A percentile compares a stretch with the other conserved stretches of the same genome.
These are phyloP conservation scores for Talaromyces sp. DNA, from an alignment of 2,329 filamentous ascomycete species.

Conservation along the genomic window DNA sequence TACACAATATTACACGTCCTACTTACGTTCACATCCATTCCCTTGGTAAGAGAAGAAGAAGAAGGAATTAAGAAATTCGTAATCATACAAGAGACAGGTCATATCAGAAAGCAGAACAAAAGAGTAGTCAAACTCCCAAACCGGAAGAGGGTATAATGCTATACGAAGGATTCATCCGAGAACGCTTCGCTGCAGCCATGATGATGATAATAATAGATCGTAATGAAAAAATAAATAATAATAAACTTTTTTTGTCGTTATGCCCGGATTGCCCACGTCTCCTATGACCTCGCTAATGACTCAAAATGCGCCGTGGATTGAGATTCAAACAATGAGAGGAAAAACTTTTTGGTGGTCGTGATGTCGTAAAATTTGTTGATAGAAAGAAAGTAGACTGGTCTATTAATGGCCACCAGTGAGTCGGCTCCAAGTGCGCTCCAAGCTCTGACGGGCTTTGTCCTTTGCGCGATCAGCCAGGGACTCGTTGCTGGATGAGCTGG, in stretches of 20 bases:
- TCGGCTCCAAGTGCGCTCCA: conserved; percentile 40
- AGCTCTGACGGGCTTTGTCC: conserved; percentile 31
- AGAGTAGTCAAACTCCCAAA: background rate
- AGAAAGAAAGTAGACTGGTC: background rate
- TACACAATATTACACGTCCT: no score
- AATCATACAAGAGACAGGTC: conserved; percentile 9
- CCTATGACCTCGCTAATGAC: conserved; percentile 7
- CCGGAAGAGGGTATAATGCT: conserved; percentile 14
- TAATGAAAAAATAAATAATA: no score
- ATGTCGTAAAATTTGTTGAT: background rate
- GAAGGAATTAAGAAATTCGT: conserved; percentile 1
- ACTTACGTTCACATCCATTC: no score
- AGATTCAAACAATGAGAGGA: background rate
- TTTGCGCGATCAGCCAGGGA: conserved; percentile 32
- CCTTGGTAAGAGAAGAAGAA: no score
- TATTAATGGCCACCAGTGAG: conserved; percentile 19
- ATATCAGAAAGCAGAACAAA: background rate
- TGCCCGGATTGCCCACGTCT: background rate
- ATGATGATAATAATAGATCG: background rate
- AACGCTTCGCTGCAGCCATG: conserved; percentile 7
- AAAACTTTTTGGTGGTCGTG: conserved; percentile 9
- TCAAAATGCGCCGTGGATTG: background rate
- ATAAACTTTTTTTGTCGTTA: background rate
- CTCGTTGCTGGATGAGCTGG: conserved; percentile 32
- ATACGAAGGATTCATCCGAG: conserved; percentile 6